Evolutionary conservation across 805 yeast species (phyloP), one percentile per base, ranked within the genome.

Genomic region (Debaryomyces hansenii): DNA sequence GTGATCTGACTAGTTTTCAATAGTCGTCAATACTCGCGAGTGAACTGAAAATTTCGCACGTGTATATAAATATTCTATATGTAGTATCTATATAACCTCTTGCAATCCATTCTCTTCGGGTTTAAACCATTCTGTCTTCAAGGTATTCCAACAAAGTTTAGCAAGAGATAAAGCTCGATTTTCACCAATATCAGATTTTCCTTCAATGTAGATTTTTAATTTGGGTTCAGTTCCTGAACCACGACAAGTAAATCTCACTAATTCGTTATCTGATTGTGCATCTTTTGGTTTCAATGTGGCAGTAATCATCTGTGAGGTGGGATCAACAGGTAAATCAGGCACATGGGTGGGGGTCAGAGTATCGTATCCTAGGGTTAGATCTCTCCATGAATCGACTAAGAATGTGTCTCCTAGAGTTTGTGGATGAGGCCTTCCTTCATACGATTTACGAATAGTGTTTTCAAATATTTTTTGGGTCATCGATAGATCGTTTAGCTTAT

Each of bases 201-300:
- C 94, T 60, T 92, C 99, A 29, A 92, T 84, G 66, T 92, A 92
- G 0, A 92, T 87, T 64, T 92, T 92, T 52, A 92, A 72, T 62
- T 92, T 92, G 2, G 97, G 97, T 63, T 92, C 99, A 0, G 99
- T 92, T 9, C 99, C 99, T 3, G 96, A 89, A 0, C 97, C 97
- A 44, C 99, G 77, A 41, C 88, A 83, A 0, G 98, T 91, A 59
- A 91, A 84, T 31, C 96, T 69, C 2, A 89, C 82, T 9, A 44
- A 50, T 5, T 42, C 37, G 40, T 21, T 42, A 10, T 21, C 34
- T 15, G 42, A 39, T 2, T 12, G 16, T 32, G 28, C 42, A 5
- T 49, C 39, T 1, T 47, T 50, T 2, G 52, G 48, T 21, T 50
- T 52, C 18, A 89, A 66, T 20, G 66, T 64, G 1, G 78, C 84